Conservation (phyloP, 2,329 filamentous ascomycete genomes). For the Neoarthrinium moseri region DNA sequence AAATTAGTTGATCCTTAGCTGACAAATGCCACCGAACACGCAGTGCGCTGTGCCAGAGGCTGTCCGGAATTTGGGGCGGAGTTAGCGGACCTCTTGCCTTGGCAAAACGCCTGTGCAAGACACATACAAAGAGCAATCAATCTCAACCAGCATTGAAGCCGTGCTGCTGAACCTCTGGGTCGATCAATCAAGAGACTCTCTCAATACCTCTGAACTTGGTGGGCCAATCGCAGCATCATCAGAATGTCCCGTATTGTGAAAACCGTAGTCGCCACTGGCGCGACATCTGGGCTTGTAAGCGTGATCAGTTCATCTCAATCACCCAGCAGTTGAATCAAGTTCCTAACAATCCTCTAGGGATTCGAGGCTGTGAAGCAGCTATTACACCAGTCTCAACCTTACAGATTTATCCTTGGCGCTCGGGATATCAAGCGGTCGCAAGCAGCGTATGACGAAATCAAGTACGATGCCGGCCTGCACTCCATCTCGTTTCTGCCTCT, state of each 20-base stretch:
- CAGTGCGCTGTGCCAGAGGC: too few species aligned
- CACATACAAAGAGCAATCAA: too few species aligned
- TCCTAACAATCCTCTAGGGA: constrained; percentile 34
- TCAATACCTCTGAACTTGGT: too few species aligned
- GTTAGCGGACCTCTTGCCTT: constrained; percentile 3
- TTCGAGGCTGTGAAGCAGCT: constrained; percentile 54
- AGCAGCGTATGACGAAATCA: constrained; percentile 39
- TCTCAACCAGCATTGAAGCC: too few species aligned
- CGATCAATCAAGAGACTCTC: background rate
- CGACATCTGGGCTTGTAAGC: constrained; percentile 47
- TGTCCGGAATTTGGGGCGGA: too few species aligned
- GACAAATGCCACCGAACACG: too few species aligned
- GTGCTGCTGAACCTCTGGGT: background rate
- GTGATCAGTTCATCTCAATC: background rate
- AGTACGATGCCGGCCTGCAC: constrained; percentile 38
- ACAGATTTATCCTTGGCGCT: constrained; percentile 48
- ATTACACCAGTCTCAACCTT: constrained; percentile 41
- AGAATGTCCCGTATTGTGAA: constrained; percentile 40
- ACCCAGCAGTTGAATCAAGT: background rate
- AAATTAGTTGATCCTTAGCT: background rate
- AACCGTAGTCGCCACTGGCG: constrained; percentile 50
- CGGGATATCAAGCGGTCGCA: constrained; percentile 40
- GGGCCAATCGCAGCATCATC: background rate
- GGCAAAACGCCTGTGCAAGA: too few species aligned
- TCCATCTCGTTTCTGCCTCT: constrained; percentile 45